Conservation (phyloP, 257 asterid genomes). For the Echites panduratus region DNA sequence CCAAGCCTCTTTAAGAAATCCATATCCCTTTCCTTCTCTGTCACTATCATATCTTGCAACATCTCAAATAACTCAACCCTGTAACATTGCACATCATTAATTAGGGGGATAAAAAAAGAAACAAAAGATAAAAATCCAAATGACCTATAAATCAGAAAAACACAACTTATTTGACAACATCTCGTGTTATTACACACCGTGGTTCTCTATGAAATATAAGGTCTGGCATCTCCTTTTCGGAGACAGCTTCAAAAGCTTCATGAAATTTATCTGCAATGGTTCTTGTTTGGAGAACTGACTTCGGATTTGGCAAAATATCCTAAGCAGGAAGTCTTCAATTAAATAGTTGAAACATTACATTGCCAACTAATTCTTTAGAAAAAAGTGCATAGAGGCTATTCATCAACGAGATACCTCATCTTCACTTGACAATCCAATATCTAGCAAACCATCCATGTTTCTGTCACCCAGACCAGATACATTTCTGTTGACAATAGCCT, state of each 20-base stretch:
- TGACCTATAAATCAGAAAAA: not conserved
- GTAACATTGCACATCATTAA: slow-evolving; percentile 8
- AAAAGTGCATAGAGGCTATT: slow-evolving; percentile 18
- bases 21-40: slow-evolving; percentile 59
- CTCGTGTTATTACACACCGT: slow-evolving; percentile 40
- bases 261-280: slow-evolving; percentile 80
- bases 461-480: slow-evolving; percentile 31
- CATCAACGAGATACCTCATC: slow-evolving; percentile 45
- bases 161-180: slow-evolving; percentile 13
- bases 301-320: slow-evolving; percentile 39
- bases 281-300: slow-evolving; percentile 32
- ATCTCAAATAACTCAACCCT: slow-evolving; percentile 44
- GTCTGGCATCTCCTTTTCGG: slow-evolving; percentile 27
- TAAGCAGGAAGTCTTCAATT: slow-evolving; percentile 25
- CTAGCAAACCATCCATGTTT: slow-evolving; percentile 35
- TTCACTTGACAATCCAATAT: slow-evolving; percentile 34
- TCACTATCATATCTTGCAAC: slow-evolving; percentile 64
- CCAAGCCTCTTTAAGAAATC: slow-evolving; percentile 36
- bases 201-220: slow-evolving; percentile 31
- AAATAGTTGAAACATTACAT: slow-evolving; percentile 14
- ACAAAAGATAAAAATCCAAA: not conserved
- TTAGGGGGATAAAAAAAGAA: not conserved
- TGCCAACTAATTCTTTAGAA: slow-evolving; percentile 13
- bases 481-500: slow-evolving; percentile 21
- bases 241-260: slow-evolving; percentile 52